Conservation (phyloP, 176 grass and related monocot species). For the Aegilops sharonensis region DNA sequence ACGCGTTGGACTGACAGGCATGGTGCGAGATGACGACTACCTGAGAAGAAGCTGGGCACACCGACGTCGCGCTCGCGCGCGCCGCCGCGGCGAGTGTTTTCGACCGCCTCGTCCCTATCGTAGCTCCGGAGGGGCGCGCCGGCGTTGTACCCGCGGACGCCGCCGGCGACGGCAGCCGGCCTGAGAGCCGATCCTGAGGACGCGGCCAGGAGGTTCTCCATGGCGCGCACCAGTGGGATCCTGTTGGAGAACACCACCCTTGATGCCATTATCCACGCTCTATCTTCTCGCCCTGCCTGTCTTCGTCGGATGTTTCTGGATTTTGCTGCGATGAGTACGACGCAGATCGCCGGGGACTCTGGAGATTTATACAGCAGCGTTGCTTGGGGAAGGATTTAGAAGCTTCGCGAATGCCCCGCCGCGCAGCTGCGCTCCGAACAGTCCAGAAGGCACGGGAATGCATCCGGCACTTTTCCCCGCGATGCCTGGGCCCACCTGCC, state of each 20-base stretch:
- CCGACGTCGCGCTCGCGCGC: background rate
- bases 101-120: slow-evolving; percentile 11
- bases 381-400: slow-evolving; percentile 46
- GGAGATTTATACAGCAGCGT: background rate
- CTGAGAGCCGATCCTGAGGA: background rate
- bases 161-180: slow-evolving; percentile 4
- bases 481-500: background rate
- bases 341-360: background rate
- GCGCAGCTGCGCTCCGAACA: background rate
- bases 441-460: slow-evolving; percentile 34
- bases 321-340: background rate
- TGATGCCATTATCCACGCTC: slow-evolving; percentile 36
- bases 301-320: background rate
- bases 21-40: slow-evolving; percentile 39
- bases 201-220: slow-evolving; percentile 48
- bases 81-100: background rate
- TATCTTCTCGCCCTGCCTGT: no score
- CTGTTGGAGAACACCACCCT: slow-evolving; percentile 38
- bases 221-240: slow-evolving; percentile 38
- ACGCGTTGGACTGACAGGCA: no score
- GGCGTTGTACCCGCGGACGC: slow-evolving; percentile 47
- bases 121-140: slow-evolving; percentile 40
- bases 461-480: background rate
- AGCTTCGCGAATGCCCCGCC: slow-evolving; percentile 35
- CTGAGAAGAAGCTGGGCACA: slow-evolving; percentile 46